Conservation (phyloP, 176 grass and related monocot genomes). For the Miscanthus lutarioriparius region DNA sequence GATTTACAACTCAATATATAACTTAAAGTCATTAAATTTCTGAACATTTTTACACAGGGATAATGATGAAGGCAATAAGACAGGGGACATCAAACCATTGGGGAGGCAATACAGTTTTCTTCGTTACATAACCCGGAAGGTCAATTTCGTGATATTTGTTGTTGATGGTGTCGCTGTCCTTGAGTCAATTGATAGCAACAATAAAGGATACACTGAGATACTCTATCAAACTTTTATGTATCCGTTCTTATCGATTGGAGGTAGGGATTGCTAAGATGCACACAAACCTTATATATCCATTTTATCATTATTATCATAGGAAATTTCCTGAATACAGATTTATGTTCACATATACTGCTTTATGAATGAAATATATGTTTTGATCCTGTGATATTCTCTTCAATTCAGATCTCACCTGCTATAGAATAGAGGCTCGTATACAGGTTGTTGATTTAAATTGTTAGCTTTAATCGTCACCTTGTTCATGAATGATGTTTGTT, state of each 20-base stretch:
- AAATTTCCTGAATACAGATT: not conserved
- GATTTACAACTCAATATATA: not conserved
- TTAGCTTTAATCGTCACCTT: not conserved
- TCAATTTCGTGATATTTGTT: slow-evolving; percentile 87
- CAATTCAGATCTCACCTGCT: not conserved
- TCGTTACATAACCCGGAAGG: slow-evolving; percentile 58
- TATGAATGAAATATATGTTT: slow-evolving; percentile 19
- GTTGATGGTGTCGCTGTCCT: slow-evolving; percentile 59
- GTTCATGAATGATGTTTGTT: not conserved
- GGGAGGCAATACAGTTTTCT: slow-evolving; percentile 40
- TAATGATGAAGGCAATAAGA: slow-evolving; percentile 35
- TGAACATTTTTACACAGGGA: slow-evolving; percentile 44
- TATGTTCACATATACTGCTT: not conserved
- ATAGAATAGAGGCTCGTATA: not conserved
- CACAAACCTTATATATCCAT: not conserved
- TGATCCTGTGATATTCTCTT: not conserved
- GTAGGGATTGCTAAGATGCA: slow-evolving; percentile 33
- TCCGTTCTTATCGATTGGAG: slow-evolving; percentile 75
- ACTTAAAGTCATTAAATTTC: not conserved
- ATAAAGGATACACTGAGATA: slow-evolving; percentile 50
- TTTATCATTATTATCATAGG: not conserved
- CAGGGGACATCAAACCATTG: slow-evolving; percentile 43
- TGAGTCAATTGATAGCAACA: slow-evolving; percentile 38
- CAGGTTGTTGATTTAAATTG: not conserved
- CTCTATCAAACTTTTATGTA: slow-evolving; percentile 59